phyloP scores from a whole-genome alignment of 2,329 filamentous ascomycete species.

The Calonectria ilicicola region DNA sequence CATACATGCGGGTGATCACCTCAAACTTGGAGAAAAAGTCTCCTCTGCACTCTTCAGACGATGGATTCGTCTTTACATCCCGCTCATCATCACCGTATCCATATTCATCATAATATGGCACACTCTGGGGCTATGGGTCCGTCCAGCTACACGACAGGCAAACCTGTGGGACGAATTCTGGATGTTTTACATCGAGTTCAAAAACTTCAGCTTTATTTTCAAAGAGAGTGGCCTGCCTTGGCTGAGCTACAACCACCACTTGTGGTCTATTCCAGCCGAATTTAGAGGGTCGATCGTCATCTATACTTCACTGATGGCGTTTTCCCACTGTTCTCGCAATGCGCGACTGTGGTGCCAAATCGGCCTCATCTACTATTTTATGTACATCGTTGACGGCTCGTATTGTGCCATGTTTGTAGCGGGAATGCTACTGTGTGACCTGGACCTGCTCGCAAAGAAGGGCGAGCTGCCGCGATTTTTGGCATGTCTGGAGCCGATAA shows the following conservation, averaged over 20 bases:
- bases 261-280: constrained; percentile 75
- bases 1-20: constrained; percentile 57
- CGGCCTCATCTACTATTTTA: constrained; percentile 71
- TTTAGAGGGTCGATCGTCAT: constrained; percentile 73
- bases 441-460: constrained; percentile 66
- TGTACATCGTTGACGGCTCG: constrained; percentile 75
- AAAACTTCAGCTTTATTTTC: constrained; percentile 78
- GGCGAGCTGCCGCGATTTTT: constrained; percentile 65
- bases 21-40: constrained; percentile 56
- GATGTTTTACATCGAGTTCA: constrained; percentile 66
- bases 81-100: constrained; percentile 67
- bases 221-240: constrained; percentile 67
- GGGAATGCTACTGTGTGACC: constrained; percentile 72
- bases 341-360: constrained; percentile 66
- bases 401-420: constrained; percentile 70
- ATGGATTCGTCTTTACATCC: constrained; percentile 62
- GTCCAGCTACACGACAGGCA: constrained; percentile 51
- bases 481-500: constrained; percentile 57
- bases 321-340: constrained; percentile 66
- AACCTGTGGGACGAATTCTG: constrained; percentile 63
- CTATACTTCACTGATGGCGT: constrained; percentile 68
- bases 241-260: constrained; percentile 64
- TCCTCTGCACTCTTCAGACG: constrained; percentile 61
- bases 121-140: constrained; percentile 59
- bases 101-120: constrained; percentile 64